These are phyloP conservation scores for Paracamarosporium sp. DNA, from an alignment of 2,329 filamentous ascomycete species.

Conservation along the genomic window DNA sequence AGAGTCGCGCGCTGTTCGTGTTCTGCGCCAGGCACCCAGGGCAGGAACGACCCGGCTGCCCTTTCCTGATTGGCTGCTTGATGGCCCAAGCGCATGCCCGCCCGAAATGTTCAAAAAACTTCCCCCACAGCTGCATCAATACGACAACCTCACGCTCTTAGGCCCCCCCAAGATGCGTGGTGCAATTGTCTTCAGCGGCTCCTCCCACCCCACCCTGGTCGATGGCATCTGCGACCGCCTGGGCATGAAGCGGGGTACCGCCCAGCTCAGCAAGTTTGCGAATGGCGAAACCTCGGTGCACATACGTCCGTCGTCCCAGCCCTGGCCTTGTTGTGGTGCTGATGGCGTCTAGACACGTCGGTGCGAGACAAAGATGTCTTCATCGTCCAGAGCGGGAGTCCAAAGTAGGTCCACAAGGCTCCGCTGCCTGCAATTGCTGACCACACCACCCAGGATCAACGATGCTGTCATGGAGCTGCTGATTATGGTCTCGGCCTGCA, in stretches of 20 bases:
- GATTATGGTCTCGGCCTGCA: constrained; percentile 99
- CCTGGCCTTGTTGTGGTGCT: constrained; percentile 18
- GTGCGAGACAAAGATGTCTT: constrained; percentile 99
- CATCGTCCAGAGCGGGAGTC: constrained; percentile 95
- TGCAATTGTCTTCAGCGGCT: constrained; percentile 72
- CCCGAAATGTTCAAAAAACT: constrained; percentile 21
- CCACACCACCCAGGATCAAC: constrained; percentile 71
- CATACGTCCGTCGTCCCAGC: constrained; percentile 57
- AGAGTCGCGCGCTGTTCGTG: background rate
- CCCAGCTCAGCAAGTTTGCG: constrained; percentile 70
- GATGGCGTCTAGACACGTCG: constrained; percentile 57
- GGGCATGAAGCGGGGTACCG: constrained; percentile 65
- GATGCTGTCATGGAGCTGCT: constrained; percentile 99
- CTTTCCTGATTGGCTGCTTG: background rate
- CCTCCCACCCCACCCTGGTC: constrained; percentile 68
- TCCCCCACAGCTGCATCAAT: constrained; percentile 28
- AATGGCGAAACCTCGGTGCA: constrained; percentile 75
- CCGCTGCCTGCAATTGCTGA: constrained; percentile 25
- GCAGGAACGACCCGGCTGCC: constrained; percentile 1
- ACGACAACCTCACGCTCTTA: constrained; percentile 37
- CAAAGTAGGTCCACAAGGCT: constrained; percentile 58
- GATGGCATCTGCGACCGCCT: constrained; percentile 71
- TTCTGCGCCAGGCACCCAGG: background rate
- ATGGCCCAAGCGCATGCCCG: constrained; percentile 10
- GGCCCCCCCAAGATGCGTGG: constrained; percentile 63